Evolutionary conservation across 2,329 filamentous ascomycete genomes (phyloP).

Genomic region (Rugonectria rugulosa): DNA sequence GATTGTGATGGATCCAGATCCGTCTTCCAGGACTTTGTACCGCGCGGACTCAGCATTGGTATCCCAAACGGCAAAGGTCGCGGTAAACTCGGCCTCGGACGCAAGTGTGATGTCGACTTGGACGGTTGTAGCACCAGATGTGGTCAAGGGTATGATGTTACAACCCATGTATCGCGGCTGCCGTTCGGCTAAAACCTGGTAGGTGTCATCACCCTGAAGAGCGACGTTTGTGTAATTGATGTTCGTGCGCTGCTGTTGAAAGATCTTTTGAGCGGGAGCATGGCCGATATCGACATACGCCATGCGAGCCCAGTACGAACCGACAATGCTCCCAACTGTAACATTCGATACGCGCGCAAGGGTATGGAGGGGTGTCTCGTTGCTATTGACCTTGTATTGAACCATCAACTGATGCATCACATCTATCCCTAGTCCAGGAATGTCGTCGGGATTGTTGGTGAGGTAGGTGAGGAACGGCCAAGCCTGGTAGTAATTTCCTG

Average conservation of each 20-base stretch:
- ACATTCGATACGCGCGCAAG: constrained; percentile 50
- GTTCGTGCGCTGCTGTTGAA: constrained; percentile 43
- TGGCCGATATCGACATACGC: constrained; percentile 60
- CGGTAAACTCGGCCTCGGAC: constrained; percentile 47
- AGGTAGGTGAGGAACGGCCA: constrained; percentile 60
- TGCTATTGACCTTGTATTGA: constrained; percentile 52
- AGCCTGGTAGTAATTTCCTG: constrained; percentile 59
- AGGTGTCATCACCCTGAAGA: constrained; percentile 43
- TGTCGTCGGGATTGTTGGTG: constrained; percentile 56
- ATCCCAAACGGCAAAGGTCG: constrained; percentile 49
- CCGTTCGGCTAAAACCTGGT: constrained; percentile 51
- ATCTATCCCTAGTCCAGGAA: constrained; percentile 49
- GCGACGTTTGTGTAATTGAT: constrained; percentile 55
- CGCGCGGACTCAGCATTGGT: constrained; percentile 36
- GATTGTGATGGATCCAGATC: constrained; percentile 45
- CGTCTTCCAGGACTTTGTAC: constrained; percentile 47
- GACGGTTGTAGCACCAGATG: constrained; percentile 39
- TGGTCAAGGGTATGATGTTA: constrained; percentile 55
- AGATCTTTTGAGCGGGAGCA: constrained; percentile 47
- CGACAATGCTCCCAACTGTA: constrained; percentile 52
- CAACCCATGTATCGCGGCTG: constrained; percentile 58
- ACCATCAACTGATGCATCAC: constrained; percentile 52
- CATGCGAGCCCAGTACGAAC: constrained; percentile 61
- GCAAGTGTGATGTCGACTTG: constrained; percentile 45
- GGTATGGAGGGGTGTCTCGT: constrained; percentile 58